Base-by-base conservation (phyloP, 495 filamentous ascomycete species). In the Extremus antarcticus region DNA sequence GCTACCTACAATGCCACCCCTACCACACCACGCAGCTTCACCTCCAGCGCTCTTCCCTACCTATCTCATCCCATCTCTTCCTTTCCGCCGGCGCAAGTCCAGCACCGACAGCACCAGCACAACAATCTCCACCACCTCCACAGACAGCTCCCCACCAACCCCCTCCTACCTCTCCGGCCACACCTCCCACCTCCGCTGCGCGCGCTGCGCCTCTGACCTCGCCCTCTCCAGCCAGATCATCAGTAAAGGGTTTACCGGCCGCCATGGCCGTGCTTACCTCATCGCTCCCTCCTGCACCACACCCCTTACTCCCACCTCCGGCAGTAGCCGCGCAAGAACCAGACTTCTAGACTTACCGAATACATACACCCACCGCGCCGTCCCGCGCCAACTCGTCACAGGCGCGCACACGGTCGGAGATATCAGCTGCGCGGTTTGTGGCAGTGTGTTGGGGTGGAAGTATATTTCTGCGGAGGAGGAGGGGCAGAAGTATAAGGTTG, bases 221-320 rank as follows among this genome's bases (percentile, higher is more conserved):
- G 87, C 85, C 58, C 79, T 84, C 60, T 79, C 77, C 25, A 78
- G 78, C 23, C 88, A 92, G 63, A 89, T 95, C 52, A 82, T 95
- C 63, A 85, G 79, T 72, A 94, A 91, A 73, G 87, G 88, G 46
- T 97, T 97, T 72, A 91, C 83, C 20, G 90, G 90, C 50, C 86
- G 90, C n/a, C 83, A 96, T 70, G 90, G 94, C 1, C 85, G 90
- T 46, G 90, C 91, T 53, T 95, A 90, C 71, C 83, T 96, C 50
- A 85, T 95, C 25, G 76, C 87, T 0, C 73, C 80, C 35, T 47
- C 51, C 54, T 19, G 65, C 54, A 50, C 51, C 50, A 47, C 53
- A 2, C 25, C 54, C 35, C 20, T 23, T 15, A 22, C 25, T 13
- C 17, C 57, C 25, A 3, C 47, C 17, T 51, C 19, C 17, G 52